phyloP scores from a whole-genome alignment of 257 asterid genomes.

The Cordia subcordata region DNA sequence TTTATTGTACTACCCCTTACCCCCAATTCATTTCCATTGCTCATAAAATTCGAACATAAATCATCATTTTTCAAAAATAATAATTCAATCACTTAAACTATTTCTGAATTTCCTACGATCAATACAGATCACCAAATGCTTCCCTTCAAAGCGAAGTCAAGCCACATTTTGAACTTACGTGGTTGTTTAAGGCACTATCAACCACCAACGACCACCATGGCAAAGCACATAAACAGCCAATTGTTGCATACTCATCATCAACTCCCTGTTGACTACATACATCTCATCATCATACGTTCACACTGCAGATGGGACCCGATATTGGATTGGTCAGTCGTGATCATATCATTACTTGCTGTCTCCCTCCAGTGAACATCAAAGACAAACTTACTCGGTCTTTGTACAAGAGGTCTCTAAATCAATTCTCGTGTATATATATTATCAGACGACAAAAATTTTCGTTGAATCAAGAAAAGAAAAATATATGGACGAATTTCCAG shows the following conservation, averaged over 20 bases:
- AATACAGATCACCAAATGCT: neutral
- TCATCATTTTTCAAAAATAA: neutral
- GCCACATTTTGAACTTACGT: neutral
- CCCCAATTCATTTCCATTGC: no score
- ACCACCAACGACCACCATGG: constrained; percentile 10
- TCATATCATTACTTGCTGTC: neutral
- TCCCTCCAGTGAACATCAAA: no score
- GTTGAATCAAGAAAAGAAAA: no score
- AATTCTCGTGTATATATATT: no score
- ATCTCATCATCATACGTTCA: neutral
- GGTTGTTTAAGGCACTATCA: neutral
- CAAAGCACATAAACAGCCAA: neutral
- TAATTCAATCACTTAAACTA: no score
- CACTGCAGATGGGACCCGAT: constrained; percentile 4
- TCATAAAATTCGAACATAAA: no score
- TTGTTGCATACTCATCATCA: neutral
- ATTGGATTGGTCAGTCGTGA: neutral
- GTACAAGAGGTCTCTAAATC: no score
- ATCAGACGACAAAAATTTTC: no score
- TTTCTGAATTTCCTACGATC: neutral
- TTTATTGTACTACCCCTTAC: no score
- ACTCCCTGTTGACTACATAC: neutral
- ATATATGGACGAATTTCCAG: neutral
- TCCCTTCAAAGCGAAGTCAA: constrained; percentile 16
- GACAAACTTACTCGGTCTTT: no score